Evolutionary conservation across 176 grass and related monocot genomes (phyloP).

Genomic region (Oropetium thomaeum): DNA sequence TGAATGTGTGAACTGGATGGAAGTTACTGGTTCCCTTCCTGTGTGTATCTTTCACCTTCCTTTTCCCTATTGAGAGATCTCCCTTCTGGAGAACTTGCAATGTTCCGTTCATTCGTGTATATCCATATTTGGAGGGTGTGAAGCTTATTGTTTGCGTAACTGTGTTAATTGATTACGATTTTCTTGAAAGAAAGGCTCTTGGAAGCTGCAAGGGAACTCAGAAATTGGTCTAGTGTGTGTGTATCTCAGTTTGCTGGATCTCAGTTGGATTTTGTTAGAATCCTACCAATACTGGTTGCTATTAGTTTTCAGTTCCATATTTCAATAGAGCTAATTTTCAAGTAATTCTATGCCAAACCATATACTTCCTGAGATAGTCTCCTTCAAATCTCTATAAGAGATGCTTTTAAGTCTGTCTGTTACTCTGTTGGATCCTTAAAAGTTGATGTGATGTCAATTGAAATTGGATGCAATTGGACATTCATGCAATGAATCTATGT

Average conservation of each 20-base stretch:
- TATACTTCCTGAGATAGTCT: background rate
- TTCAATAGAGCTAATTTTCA: background rate
- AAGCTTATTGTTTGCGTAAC: background rate
- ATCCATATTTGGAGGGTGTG: background rate
- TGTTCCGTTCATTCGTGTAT: background rate
- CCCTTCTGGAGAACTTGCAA: background rate
- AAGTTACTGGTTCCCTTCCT: background rate
- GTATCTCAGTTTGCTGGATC: background rate
- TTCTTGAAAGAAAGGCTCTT: background rate
- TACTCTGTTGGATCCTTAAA: background rate
- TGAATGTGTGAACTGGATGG: background rate
- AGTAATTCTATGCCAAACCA: background rate
- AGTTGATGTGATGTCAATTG: background rate
- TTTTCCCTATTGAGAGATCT: background rate
- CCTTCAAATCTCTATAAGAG: background rate
- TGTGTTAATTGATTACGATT: background rate
- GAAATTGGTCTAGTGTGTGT: background rate
- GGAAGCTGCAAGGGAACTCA: background rate
- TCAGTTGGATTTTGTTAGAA: background rate
- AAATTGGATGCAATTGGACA: background rate
- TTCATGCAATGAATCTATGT: background rate
- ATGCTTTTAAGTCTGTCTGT: no score
- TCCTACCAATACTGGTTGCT: background rate
- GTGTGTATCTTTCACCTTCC: background rate
- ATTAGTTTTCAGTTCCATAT: background rate